Conservation (phyloP, 176 grass and related monocot genomes). For the Triticum monococcum region DNA sequence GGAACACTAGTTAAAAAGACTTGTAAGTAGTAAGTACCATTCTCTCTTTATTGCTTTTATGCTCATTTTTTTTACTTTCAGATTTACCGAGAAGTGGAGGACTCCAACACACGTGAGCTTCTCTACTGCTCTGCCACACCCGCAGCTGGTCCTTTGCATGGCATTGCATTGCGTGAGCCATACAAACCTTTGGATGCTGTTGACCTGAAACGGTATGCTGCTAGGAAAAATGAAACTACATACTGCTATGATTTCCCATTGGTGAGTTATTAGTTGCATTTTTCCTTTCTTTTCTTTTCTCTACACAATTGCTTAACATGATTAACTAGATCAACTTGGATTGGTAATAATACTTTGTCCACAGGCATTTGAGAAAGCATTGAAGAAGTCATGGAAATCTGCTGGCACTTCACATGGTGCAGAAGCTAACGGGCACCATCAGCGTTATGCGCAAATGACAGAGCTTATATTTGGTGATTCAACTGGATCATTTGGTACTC, state of each 20-base stretch:
- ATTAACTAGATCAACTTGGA: slow-evolving; percentile 30
- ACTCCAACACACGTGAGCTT: slow-evolving; percentile 59
- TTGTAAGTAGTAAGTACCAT: background rate
- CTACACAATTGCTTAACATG: background rate
- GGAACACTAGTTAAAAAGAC: background rate
- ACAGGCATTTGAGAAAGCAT: slow-evolving; percentile 91
- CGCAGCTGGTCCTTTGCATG: slow-evolving; percentile 67
- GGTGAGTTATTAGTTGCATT: slow-evolving; percentile 51
- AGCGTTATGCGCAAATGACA: slow-evolving; percentile 54
- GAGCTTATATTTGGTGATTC: slow-evolving; percentile 77
- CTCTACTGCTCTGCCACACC: slow-evolving; percentile 65
- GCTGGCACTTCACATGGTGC: slow-evolving; percentile 31
- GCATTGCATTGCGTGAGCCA: slow-evolving; percentile 58
- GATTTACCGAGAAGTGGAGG: slow-evolving; percentile 92
- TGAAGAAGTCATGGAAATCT: slow-evolving; percentile 73
- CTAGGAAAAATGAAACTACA: slow-evolving; percentile 89
- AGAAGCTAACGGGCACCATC: slow-evolving; percentile 45
- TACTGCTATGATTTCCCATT: slow-evolving; percentile 98
- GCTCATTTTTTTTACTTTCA: slow-evolving; percentile 26
- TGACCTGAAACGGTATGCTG: slow-evolving; percentile 73
- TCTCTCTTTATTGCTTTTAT: background rate
- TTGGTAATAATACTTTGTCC: slow-evolving; percentile 21
- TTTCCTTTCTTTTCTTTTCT: background rate
- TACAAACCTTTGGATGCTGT: slow-evolving; percentile 71
- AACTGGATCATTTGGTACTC: slow-evolving; percentile 65